Base-by-base conservation (phyloP, 164 flowering plant genomes). In the Buxus sempervirens region DNA sequence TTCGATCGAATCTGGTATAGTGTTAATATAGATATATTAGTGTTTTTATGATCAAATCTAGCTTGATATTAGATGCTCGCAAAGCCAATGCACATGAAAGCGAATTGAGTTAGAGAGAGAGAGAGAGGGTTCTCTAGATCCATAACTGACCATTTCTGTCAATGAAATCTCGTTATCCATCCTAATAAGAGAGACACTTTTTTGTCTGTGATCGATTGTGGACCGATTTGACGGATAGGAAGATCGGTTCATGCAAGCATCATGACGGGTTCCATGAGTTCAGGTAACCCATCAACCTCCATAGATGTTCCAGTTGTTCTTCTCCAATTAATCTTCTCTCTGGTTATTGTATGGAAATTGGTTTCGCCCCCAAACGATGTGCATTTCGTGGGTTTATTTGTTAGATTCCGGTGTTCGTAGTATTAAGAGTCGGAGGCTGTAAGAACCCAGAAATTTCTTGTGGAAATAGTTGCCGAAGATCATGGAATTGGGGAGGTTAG, bases 381-480 rank as follows among this genome's bases (percentile, higher is more conserved):
- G 54, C 42, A n/a, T 65, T 65, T 49, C 32, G 18, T 1, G 27
- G 51, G 53, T 61, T 58, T 21, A 5, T 58, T 58, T 8, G 24
- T 23, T 23, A 57, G 60, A 26, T 57, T 57, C 10, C 24, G 26
- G 10, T 20, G 9, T 36, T 23, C 12, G 23, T 24, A 24, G 22
- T 62, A 41, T 63, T 53, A 32, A n/a, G 45, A 14, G 20, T 9
- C 0, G 27, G 26, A 32, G 5, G n/a, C 6, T 58, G n/a, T 56
- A 54, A 27, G 21, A 65, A 21, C 59, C 59, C 58, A 53, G 55
- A 53, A 27, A 27, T 13, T 27, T 54, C n/a, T 32, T 16, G 48
- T 32, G 23, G 19, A 26, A 51, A 51, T 64, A 38, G 54, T 66
- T 36, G 61, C 58, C 22, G 51, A 56, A 66, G 45, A 66, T 66